Evolutionary conservation across 2,329 filamentous ascomycete genomes (phyloP).

Genomic region (Chrysosphaeria jannelii): DNA sequence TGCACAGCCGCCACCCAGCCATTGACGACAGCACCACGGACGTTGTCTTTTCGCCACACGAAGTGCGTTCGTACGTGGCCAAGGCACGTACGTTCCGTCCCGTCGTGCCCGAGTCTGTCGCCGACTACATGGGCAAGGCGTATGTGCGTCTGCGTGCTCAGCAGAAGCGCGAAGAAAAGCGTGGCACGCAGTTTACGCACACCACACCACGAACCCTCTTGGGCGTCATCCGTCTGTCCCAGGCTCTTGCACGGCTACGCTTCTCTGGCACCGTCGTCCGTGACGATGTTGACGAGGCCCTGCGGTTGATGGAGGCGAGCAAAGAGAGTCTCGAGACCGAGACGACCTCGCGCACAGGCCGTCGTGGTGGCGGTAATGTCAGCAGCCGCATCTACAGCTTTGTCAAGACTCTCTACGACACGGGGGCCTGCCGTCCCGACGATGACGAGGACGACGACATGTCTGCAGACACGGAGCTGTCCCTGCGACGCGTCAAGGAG

Average conservation of each 20-base stretch:
- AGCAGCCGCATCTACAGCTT: slow-evolving; percentile 86
- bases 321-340: slow-evolving; percentile 72
- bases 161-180: slow-evolving; percentile 71
- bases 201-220: slow-evolving; percentile 82
- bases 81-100: slow-evolving; percentile 75
- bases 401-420: slow-evolving; percentile 63
- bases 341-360: slow-evolving; percentile 21
- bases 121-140: slow-evolving; percentile 89
- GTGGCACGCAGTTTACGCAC: slow-evolving; percentile 77
- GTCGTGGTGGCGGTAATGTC: slow-evolving; percentile 41
- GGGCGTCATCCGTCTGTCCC: slow-evolving; percentile 71
- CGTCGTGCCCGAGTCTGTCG: slow-evolving; percentile 53
- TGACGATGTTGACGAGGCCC: slow-evolving; percentile 84
- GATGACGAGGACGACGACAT: slow-evolving; percentile 20
- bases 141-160: slow-evolving; percentile 86
- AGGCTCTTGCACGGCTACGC: slow-evolving; percentile 72
- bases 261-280: slow-evolving; percentile 64
- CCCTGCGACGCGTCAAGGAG: slow-evolving; percentile 66
- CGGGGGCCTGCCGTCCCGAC: slow-evolving; percentile 57
- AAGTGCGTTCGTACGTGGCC: slow-evolving; percentile 88
- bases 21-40: slow-evolving; percentile 15
- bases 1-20: slow-evolving; percentile 82
- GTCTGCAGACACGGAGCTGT: slow-evolving; percentile 28
- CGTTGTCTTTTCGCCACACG: slow-evolving; percentile 68
- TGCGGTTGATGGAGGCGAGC: slow-evolving; percentile 72